Evolutionary conservation across 192 early-diverging fungal species (phyloP).

Genomic region (Mortierella antarctica): DNA sequence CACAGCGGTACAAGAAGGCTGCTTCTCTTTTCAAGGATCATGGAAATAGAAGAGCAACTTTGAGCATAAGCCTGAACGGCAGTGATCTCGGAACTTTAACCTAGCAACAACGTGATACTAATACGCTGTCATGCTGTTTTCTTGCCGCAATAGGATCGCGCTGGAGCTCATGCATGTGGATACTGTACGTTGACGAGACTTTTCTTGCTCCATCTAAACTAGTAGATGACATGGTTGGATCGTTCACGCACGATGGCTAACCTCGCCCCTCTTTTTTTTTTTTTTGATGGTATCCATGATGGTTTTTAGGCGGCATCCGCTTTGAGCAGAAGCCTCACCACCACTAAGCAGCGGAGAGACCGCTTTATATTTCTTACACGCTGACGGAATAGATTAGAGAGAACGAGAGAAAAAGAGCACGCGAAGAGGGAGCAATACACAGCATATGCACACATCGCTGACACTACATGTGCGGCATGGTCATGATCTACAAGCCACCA

Average conservation of each 20-base stretch:
- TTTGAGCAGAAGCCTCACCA: constrained; percentile 81
- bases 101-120: not conserved
- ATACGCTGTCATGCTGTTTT: not conserved
- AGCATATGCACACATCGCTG: too few relatives aligned
- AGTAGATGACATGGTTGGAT: not conserved
- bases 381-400: not conserved
- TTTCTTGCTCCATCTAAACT: not conserved
- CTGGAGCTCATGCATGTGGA: constrained; percentile 79
- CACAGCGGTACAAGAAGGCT: not conserved
- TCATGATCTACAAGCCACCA: too few relatives aligned
- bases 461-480: too few relatives aligned
- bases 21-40: not conserved
- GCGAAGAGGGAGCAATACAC: too few relatives aligned
- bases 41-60: not conserved
- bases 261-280: not conserved
- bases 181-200: constrained; percentile 71
- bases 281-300: constrained; percentile 53
- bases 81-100: too few relatives aligned
- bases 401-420: constrained; percentile 1
- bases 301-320: constrained; percentile 75
- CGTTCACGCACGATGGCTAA: not conserved
- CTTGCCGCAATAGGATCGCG: constrained; percentile 57
- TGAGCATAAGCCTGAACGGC: not conserved
- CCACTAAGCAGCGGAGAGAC: constrained; percentile 49
- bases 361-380: not conserved